Evolutionary conservation across 2,329 filamentous ascomycete genomes (phyloP).

Genomic region (Alternaria viburni): DNA sequence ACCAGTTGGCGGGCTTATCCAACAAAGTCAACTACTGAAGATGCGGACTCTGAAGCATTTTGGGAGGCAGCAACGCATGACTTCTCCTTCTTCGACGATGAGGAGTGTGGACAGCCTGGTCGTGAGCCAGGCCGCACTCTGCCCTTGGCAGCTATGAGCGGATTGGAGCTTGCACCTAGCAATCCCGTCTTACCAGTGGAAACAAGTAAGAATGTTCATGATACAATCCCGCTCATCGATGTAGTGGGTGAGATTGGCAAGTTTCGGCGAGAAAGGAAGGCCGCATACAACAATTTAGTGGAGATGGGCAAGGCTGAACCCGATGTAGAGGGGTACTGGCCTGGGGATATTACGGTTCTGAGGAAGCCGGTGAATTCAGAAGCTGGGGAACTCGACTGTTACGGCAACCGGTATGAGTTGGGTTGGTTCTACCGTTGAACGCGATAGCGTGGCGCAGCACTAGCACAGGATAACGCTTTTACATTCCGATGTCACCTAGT

Average conservation of each 20-base stretch:
- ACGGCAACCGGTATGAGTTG: constrained; percentile 61
- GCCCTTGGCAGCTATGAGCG: constrained; percentile 56
- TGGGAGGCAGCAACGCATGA: constrained; percentile 66
- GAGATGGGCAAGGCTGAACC: constrained; percentile 38
- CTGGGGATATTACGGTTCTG: constrained; percentile 64
- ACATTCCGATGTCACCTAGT: background rate
- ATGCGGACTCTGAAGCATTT: constrained; percentile 64
- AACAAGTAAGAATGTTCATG: constrained; percentile 1
- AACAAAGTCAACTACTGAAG: constrained; percentile 63
- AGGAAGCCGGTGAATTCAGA: constrained; percentile 50
- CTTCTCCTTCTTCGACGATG: constrained; percentile 67
- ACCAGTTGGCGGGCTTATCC: constrained; percentile 54
- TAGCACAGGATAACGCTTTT: background rate
- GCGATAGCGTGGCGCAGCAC: background rate
- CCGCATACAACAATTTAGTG: constrained; percentile 52
- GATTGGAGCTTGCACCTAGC: constrained; percentile 43
- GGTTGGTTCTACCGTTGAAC: constrained; percentile 59
- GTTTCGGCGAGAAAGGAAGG: constrained; percentile 61
- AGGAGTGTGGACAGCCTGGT: constrained; percentile 60
- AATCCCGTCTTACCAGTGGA: constrained; percentile 14
- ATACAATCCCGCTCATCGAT: constrained; percentile 47
- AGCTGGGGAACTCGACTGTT: constrained; percentile 55
- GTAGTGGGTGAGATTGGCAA: constrained; percentile 60
- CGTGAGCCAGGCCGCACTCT: constrained; percentile 53
- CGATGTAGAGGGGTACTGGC: constrained; percentile 64